Conservation (phyloP, 305 asterid genomes). For the Ilex paraguariensis region DNA sequence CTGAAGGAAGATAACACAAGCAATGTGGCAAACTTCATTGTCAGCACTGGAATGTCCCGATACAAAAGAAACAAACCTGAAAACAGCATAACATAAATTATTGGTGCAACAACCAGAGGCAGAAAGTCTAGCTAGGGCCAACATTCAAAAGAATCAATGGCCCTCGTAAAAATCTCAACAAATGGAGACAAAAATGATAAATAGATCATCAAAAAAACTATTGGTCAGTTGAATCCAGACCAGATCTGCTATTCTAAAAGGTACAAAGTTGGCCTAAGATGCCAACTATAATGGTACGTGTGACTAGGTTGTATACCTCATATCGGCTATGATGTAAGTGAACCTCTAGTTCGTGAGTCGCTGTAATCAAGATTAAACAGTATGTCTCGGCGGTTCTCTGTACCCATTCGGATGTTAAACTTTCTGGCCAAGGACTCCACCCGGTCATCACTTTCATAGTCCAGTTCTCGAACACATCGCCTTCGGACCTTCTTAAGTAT, state of each 20-base stretch:
- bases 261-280: background rate
- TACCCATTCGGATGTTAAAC: slow-evolving; percentile 37
- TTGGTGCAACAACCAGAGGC: background rate
- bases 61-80: background rate
- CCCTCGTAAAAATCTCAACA: background rate
- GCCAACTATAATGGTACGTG: background rate
- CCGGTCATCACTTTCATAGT: slow-evolving; percentile 40
- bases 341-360: slow-evolving; percentile 17
- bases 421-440: slow-evolving; percentile 41
- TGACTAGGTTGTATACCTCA: too few relatives aligned
- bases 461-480: slow-evolving; percentile 70
- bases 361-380: slow-evolving; percentile 49
- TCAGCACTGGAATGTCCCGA: background rate
- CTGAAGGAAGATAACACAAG: too few relatives aligned
- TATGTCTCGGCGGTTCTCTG: slow-evolving; percentile 50
- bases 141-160: background rate
- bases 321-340: slow-evolving; percentile 1
- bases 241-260: background rate
- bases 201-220: too few relatives aligned
- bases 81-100: too few relatives aligned
- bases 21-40: background rate
- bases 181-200: background rate
- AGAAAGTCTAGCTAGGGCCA: background rate
- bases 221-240: background rate
- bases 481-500: too few relatives aligned